Base-by-base conservation (phyloP, 2,329 filamentous ascomycete species). In the Alternaria ethzedia region DNA sequence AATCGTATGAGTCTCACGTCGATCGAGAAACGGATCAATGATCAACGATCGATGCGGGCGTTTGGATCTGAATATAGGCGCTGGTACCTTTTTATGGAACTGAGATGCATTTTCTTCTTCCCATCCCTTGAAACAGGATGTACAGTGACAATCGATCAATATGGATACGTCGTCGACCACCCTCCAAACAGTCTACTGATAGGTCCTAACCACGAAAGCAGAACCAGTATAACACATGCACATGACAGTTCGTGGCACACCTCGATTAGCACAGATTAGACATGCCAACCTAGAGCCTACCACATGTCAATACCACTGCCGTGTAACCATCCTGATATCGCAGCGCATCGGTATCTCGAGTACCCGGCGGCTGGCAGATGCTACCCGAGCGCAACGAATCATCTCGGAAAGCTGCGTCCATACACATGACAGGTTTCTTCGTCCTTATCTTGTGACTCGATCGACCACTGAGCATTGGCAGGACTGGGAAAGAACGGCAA, bases 291-390 rank as follows among this genome's bases (percentile, higher is more conserved):
- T 20, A 10, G 26, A 30, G 47, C 17, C 26, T 57, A n/a, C 55
- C 45, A 43, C 45, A 49, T n/a, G 23, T 30, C 15, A 13, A 7
- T 7, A 13, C 7, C n/a, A 11, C 30, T 57, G 44, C 17, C 2
- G 30, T 50, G 30, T 47, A 47, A 10, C 28, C 20, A 15, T 47
- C 3, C 4, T 23, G 25, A 32, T 47, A 36, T 45, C n/a, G 28
- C 30, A 56, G 30, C 21, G 49, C 44, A 55, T 41, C 51, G 44
- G 44, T 46, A 21, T 26, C 23, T 43, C 9, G 11, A 43, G 17
- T 15, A 44, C n/a, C 44, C 28, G 57, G 51, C 57, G 57, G 57
- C 55, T 49, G 12, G 45, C 20, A 57, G 21, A 46, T 46, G 45
- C 55, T 57, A 41, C 47, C 25, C 55, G 32, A 36, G 46, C 28